These are phyloP conservation scores for Sambucus nigra DNA, from an alignment of 129 eudicot genomes.

Conservation along the genomic window DNA sequence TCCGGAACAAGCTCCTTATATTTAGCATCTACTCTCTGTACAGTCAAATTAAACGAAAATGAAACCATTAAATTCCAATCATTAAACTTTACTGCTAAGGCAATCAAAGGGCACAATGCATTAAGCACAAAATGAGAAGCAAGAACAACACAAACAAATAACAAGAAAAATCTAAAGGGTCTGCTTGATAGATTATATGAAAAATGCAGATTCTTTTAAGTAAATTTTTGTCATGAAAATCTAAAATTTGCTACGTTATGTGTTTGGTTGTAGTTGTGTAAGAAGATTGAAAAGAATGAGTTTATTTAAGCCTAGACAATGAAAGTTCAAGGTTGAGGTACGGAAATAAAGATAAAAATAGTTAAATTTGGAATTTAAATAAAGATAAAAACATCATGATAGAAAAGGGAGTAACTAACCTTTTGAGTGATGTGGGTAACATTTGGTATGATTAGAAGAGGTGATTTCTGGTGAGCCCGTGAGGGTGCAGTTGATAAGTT, in stretches of 20 bases:
- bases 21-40: slow-evolving; percentile 17
- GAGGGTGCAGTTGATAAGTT: slow-evolving; percentile 17
- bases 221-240: too few relatives aligned
- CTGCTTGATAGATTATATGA: background rate
- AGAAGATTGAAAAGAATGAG: background rate
- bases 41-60: background rate
- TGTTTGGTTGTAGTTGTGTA: background rate
- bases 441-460: slow-evolving; percentile 20
- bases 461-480: slow-evolving; percentile 26
- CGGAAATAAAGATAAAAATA: background rate
- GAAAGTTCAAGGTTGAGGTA: background rate
- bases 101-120: background rate
- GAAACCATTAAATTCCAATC: background rate
- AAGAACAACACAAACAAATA: background rate
- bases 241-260: too few relatives aligned
- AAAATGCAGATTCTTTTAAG: too few relatives aligned
- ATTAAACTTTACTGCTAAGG: background rate
- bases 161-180: background rate
- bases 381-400: background rate
- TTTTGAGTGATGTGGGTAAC: slow-evolving; percentile 8
- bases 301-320: background rate
- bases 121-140: background rate
- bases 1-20: slow-evolving; percentile 19
- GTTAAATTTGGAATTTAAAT: background rate
- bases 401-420: slow-evolving; percentile 12